Base-by-base conservation (phyloP, 495 filamentous ascomycete genomes). In the Penicillium pancosmium region DNA sequence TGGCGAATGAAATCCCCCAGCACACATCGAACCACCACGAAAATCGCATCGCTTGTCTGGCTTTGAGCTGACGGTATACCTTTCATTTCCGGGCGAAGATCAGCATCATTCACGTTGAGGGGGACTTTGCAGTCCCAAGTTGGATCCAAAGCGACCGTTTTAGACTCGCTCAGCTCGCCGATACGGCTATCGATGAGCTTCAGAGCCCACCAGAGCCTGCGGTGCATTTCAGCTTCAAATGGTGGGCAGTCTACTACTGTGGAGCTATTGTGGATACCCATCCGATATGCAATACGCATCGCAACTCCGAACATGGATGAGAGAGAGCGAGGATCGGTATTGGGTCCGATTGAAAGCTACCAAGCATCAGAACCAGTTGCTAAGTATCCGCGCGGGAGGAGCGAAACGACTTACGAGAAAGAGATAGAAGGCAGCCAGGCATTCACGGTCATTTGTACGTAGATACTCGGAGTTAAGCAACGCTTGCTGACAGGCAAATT, bases 121-220 rank as follows among this genome's bases (percentile, higher is more conserved):
- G 84, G 83, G 21, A 68, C 59, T 36, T 59, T 68, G 64, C 82
- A 85, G 68, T 86, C 80, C 82, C 83, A 87, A 25, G 73, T 81
- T 0, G 83, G 84, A 60, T 63, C 58, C 11, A 85, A 62, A 6
- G 60, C 70, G 1, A 67, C 52, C 8, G 60, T 60, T 57, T 73
- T 78, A 47, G 67, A 67, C 35, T 75, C 65, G 5, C 74, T 51
- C 36, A 84, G 62, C 58, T 83, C 79, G 65, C 76, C 48, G 19
- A 83, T 76, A 34, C 84, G 83, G 54, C 54, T 57, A 55, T 87
- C 83, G 40, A 86, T 80, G 31, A 79, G 50, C 0, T 78, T 63
- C 2, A 86, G 69, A 4, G 83, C 69, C 85, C 84, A 86, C 84
- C 83, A 87, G 0, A 87, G 77, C 38, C 84, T 68, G 49, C 84